Percentiles rank a stretch among this genome's conserved stretches.
These are phyloP conservation scores for Kurtzmaniella cleridarum DNA, from an alignment of 805 yeast genomes.

Conservation along the genomic window DNA sequence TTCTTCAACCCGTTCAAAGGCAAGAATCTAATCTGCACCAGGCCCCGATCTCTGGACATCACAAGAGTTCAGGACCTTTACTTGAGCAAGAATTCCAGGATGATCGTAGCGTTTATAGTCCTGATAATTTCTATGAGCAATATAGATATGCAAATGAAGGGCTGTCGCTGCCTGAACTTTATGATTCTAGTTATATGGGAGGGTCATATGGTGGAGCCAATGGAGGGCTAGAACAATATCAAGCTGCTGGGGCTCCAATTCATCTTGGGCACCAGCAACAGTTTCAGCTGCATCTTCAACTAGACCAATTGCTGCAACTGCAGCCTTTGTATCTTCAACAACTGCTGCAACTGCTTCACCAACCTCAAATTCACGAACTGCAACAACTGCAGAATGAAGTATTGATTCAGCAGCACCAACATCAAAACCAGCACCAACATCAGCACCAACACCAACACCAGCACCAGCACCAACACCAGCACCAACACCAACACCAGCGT, in stretches of 20 bases:
- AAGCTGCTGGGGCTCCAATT: not conserved
- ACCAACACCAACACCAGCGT: conserved; percentile 9
- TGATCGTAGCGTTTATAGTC: no score
- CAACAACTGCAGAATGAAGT: conserved; percentile 6
- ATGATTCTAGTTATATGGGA: no score
- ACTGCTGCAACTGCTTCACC: not conserved
- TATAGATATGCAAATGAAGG: no score
- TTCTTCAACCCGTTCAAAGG: not conserved
- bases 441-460: conserved; percentile 6
- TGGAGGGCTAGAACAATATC: not conserved
- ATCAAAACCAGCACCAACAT: conserved; percentile 7
- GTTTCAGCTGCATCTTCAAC: not conserved
- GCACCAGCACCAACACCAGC: conserved; percentile 12
- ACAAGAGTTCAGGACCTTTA: not conserved
- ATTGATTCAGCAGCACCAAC: conserved; percentile 6
- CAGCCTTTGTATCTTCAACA: not conserved
- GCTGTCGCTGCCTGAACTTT: no score
- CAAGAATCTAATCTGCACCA: not conserved
- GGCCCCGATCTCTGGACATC: not conserved
- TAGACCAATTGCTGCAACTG: not conserved
- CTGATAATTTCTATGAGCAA: no score
- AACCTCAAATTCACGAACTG: conserved; percentile 4
- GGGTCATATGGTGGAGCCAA: no score
- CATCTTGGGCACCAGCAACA: not conserved
- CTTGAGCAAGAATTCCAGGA: not conserved